Base-by-base conservation (phyloP, 129 eudicot genomes). In the Artemisia annua region DNA sequence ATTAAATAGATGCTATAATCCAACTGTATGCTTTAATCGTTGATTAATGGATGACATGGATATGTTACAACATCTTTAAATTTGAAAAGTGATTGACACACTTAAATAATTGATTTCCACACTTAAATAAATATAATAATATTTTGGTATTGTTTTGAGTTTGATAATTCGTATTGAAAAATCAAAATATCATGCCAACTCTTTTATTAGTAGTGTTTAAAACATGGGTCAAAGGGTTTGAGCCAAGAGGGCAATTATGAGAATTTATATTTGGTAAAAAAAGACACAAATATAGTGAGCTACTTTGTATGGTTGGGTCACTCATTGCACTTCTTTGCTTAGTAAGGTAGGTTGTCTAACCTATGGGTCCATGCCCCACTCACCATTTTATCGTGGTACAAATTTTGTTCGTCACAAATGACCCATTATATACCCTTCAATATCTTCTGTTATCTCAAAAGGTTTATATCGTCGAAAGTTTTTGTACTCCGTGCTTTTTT, bases 301-400 rank as follows among this genome's bases (percentile, higher is more conserved):
- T 15, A 3, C 73, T 69, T 69, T 52, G 54, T 52, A 69, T 28
- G 60, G 50, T 19, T 73, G 77, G 28, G 51, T 26, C 69, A 61
- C 69, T 73, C 30, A 49, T 70, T 43, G 18, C 63, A 70, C 48
- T 3, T 62, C 32, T 62, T 73, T 73, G 35, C 78, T 73, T 73
- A 49, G 35, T 14, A 11, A 28, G 78, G 78, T 63, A 60, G 78
- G 70, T 49, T 73, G 78, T 73, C 62, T 52, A 26, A 15, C 9
- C 2, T 61, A 26, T 50, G 72, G 72, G 22, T 46, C 60, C 26
- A 49, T 28, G 56, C 56, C 56, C 56, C 16, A 11, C 57, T 13
- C 57, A 14, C 19, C 57, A 52, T 52, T 52, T 11, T 39, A 7
- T 39, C 46, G 9, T 39, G 46, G 7, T 7, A 5, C 18, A 28